These are phyloP conservation scores for Apiospora arundinis DNA, from an alignment of 2,329 filamentous ascomycete genomes.

Conservation along the genomic window DNA sequence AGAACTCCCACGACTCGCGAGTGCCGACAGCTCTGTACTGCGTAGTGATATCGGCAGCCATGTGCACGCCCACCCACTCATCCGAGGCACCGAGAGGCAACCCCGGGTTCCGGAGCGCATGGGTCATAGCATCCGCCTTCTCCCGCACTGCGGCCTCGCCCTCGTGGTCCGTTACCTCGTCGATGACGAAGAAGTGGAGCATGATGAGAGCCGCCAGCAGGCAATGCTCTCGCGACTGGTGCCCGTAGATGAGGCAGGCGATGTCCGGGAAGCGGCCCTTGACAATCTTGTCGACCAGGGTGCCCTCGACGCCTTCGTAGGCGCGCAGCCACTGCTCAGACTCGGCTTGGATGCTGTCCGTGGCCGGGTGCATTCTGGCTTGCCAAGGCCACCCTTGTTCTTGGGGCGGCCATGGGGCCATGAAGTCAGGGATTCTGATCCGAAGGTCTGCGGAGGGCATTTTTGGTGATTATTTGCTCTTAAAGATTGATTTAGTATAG, in stretches of 20 bases:
- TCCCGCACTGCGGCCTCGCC: neutral
- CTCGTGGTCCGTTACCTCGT: neutral
- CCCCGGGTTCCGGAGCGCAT: neutral
- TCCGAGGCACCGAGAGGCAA: neutral
- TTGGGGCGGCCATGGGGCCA: neutral
- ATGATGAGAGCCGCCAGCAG: neutral
- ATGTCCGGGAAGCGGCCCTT: neutral
- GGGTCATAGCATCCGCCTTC: neutral
- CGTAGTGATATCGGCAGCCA: neutral
- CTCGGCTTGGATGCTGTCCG: neutral
- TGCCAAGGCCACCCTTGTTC: neutral
- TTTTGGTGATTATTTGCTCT: neutral
- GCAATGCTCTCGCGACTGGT: neutral
- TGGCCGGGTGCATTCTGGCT: neutral
- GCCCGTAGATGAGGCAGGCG: neutral
- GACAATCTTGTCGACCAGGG: neutral
- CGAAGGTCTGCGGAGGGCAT: neutral
- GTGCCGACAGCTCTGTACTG: neutral
- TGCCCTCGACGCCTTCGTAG: neutral
- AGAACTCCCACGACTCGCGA: neutral
- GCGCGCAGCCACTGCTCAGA: neutral
- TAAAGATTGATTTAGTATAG: too few relatives aligned
- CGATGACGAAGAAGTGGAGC: neutral
- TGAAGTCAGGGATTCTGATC: neutral
- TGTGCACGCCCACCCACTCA: neutral